Conservation (phyloP, 768 basidiomycete genomes). For the Mycena olivaceomarginata region DNA sequence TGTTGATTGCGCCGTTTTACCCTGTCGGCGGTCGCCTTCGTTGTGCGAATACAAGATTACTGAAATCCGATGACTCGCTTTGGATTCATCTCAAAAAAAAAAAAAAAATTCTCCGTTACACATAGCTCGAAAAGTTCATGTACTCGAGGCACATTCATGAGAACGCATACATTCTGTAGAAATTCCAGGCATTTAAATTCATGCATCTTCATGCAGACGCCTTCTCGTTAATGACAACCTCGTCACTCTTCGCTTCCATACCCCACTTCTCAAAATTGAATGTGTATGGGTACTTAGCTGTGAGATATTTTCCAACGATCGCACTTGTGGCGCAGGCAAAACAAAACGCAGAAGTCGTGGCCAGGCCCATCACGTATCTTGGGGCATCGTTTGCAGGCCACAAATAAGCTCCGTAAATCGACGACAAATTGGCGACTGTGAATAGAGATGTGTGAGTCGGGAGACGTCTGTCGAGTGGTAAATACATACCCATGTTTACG, state of each 20-base stretch:
- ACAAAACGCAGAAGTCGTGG: constrained; percentile 39
- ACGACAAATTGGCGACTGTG: constrained; percentile 39
- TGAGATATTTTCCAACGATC: constrained; percentile 36
- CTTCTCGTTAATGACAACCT: constrained; percentile 35
- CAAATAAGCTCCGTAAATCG: constrained; percentile 39
- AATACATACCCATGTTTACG: constrained; percentile 38
- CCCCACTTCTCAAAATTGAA: constrained; percentile 41
- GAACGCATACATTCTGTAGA: constrained; percentile 31
- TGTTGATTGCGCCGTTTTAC: no score
- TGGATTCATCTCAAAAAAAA: no score
- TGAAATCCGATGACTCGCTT: no score
- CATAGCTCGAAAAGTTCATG: constrained; percentile 16
- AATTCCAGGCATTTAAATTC: constrained; percentile 30
- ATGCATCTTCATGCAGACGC: constrained; percentile 25
- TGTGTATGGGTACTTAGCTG: constrained; percentile 34
- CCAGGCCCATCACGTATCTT: constrained; percentile 38
- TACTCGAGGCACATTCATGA: constrained; percentile 26
- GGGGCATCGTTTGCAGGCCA: constrained; percentile 38
- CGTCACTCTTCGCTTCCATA: constrained; percentile 32
- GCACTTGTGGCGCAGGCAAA: constrained; percentile 37
- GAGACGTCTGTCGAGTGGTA: constrained; percentile 26
- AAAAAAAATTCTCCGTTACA: no score
- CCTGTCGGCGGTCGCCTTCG: no score
- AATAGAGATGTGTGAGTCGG: constrained; percentile 25
- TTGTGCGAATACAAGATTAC: no score